A percentile compares a stretch with the other conserved stretches of the same genome.
Evolutionary conservation across 352 stramenopile species (phyloP).

Genomic region (Pseudoperonospora humuli): DNA sequence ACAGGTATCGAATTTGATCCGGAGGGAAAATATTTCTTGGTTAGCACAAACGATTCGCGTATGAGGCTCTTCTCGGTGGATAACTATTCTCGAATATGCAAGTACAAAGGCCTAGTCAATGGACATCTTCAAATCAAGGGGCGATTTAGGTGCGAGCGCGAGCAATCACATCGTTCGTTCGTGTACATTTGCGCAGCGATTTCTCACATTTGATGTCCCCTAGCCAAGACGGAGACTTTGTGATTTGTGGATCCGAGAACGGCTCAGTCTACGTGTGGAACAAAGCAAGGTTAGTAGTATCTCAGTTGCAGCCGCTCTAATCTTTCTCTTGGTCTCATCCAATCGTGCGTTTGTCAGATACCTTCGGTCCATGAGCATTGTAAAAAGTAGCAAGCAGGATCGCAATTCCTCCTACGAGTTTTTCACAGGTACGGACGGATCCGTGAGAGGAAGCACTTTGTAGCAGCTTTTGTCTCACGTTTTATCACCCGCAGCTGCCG

Average conservation of each 20-base stretch:
- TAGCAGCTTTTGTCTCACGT: no score
- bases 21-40: constrained; percentile 84
- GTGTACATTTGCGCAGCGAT: not conserved
- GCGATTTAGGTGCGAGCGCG: constrained; percentile 58
- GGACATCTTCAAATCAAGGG: constrained; percentile 84
- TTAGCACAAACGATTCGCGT: constrained; percentile 89
- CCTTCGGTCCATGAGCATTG: constrained; percentile 41
- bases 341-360: constrained; percentile 18
- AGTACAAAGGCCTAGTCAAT: constrained; percentile 88
- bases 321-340: no score
- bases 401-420: constrained; percentile 77
- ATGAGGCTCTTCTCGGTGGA: constrained; percentile 87
- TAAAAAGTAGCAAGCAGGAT: constrained; percentile 69
- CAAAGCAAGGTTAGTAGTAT: constrained; percentile 45
- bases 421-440: constrained; percentile 66
- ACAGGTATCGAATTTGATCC: constrained; percentile 88
- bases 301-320: not conserved
- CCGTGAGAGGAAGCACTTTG: no score
- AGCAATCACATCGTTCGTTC: not conserved
- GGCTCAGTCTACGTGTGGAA: constrained; percentile 83
- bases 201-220: constrained; percentile 2
- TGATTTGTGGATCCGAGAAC: constrained; percentile 85
- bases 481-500: no score
- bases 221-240: constrained; percentile 75
- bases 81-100: constrained; percentile 88